Percentiles rank a stretch among this genome's conserved stretches.
Evolutionary conservation across 176 grass and related monocot species (phyloP).

Genomic region (Ensete ventricosum): DNA sequence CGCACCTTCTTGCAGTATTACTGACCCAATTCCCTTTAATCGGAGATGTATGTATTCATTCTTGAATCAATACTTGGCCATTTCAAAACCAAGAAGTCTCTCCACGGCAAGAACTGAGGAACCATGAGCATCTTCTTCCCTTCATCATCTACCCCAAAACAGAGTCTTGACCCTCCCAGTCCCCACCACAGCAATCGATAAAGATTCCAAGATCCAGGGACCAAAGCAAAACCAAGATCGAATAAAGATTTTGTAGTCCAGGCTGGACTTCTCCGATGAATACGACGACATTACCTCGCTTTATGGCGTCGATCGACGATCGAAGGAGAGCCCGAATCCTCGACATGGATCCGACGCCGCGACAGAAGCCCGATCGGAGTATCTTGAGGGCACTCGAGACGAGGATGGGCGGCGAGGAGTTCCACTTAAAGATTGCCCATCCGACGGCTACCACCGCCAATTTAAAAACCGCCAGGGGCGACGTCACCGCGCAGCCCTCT

Average conservation of each 20-base stretch:
- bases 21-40: not conserved
- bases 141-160: not conserved
- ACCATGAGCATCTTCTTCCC: too few relatives aligned
- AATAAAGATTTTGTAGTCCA: not conserved
- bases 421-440: too few relatives aligned
- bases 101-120: too few relatives aligned
- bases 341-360: constrained; percentile 26
- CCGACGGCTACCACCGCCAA: too few relatives aligned
- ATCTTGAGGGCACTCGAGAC: too few relatives aligned
- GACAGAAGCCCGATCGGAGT: not conserved
- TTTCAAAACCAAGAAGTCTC: too few relatives aligned
- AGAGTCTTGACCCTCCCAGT: too few relatives aligned
- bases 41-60: not conserved
- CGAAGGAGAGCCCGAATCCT: constrained; percentile 47
- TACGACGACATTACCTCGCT: constrained; percentile 30
- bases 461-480: too few relatives aligned
- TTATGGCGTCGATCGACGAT: constrained; percentile 63
- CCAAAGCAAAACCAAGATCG: not conserved
- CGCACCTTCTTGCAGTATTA: not conserved
- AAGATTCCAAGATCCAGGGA: not conserved
- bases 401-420: too few relatives aligned
- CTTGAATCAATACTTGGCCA: too few relatives aligned
- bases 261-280: not conserved
- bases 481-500: too few relatives aligned
- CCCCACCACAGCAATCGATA: not conserved